Evolutionary conservation across 2,329 filamentous ascomycete genomes (phyloP), one percentile per base, ranked within the genome.

Genomic region (Fusarium sp.): DNA sequence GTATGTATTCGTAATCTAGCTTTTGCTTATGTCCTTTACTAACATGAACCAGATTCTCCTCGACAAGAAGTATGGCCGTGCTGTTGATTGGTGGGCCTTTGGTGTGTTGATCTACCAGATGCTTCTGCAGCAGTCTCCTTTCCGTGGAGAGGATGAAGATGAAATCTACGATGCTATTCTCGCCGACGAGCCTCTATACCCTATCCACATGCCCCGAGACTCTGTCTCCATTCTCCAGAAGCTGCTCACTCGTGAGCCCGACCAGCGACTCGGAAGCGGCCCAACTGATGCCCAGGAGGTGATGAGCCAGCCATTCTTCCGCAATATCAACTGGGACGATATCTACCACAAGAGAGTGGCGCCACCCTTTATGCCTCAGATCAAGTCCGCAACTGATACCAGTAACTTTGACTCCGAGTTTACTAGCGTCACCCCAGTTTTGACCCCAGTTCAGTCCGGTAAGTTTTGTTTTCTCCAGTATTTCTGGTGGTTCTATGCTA

Each of bases 21-120:
- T 6, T 11, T 39, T 14, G 43, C 46, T 26, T 40, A 19, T 4
- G 26, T 7, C 23, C n/a, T 21, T 71, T 57, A 36, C 80, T 83
- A 70, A 82, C 65, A 19, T 30, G 8, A 6, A 15, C 7, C 38
- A 96, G 91, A 99, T 99, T 80, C 83, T 99, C 34, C 85, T 98
- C 57, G 96, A 99, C 78, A 99, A 99, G 85, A 98, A 97, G 77
- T 99, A 99, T 75, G 95, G 94, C 44, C 91, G 96, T 59, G 93
- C 96, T 17, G 96, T 99, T 42, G 96, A 99, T 79, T 99, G 96
- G 96, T 99, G 96, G 96, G 96, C 96, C 8, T 99, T 99, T 80
- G 96, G 96, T 78, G 96, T 99, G 30, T 83, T 99, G 73, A 99
- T 99, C 74, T 99, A 99, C 83, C 96, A 99, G 80, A 99, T 99